phyloP scores from a whole-genome alignment of 1,284 basidiomycete species.

The Cryptococcus hybrid region DNA sequence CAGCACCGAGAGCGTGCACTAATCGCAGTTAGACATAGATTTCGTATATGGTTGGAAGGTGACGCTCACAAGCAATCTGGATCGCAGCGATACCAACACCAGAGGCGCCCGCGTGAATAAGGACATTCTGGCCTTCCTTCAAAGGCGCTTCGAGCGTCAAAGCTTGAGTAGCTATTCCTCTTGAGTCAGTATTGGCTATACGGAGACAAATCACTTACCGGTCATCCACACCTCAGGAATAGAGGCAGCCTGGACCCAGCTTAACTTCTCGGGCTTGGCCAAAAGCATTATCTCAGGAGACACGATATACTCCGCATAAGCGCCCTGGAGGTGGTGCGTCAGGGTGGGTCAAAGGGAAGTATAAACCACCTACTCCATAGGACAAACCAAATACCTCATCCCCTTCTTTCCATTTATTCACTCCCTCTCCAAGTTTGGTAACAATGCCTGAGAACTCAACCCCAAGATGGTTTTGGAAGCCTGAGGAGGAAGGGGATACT shows the following conservation, averaged over 20 bases:
- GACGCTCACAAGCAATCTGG: conserved; percentile 72
- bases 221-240: conserved; percentile 86
- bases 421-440: conserved; percentile 59
- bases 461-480: conserved; percentile 68
- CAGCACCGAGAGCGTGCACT: conserved; percentile 44
- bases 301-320: conserved; percentile 86
- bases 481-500: conserved; percentile 75
- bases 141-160: conserved; percentile 68
- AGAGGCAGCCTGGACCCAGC: conserved; percentile 79
- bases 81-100: conserved; percentile 90
- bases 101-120: conserved; percentile 86
- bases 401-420: conserved; percentile 62
- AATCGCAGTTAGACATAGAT: background rate
- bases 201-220: conserved; percentile 53
- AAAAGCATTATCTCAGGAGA: conserved; percentile 68
- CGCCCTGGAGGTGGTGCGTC: conserved; percentile 59
- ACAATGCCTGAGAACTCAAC: conserved; percentile 86
- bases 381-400: conserved; percentile 86
- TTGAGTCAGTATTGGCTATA: background rate
- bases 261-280: conserved; percentile 70
- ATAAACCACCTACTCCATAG: conserved; percentile 56
- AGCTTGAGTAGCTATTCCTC: conserved; percentile 61
- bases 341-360: background rate
- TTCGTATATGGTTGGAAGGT: background rate
- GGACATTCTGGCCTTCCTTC: conserved; percentile 68